phyloP scores from a whole-genome alignment of 768 basidiomycete species.

The Xanthoconium stramineum region DNA sequence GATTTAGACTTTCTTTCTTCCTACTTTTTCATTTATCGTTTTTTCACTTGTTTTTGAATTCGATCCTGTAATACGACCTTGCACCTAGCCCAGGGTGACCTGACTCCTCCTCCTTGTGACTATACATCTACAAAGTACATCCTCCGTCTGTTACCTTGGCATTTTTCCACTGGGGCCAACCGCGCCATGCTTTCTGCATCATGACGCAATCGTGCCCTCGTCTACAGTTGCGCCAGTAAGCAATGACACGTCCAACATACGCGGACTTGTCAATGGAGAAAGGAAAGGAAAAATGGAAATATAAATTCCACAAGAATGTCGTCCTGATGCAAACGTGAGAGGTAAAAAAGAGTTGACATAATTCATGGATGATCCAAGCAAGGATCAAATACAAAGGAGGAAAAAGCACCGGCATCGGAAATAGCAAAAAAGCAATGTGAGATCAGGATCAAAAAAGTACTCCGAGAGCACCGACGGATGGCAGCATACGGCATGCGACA shows the following conservation, averaged over 20 bases:
- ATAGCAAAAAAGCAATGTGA: neutral
- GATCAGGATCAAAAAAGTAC: neutral
- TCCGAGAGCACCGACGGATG: conserved; percentile 10
- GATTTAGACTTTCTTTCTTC: neutral
- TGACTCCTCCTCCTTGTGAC: no score
- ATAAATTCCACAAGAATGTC: neutral
- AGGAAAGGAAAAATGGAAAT: neutral
- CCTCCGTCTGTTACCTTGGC: neutral
- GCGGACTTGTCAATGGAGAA: neutral
- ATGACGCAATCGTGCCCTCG: neutral
- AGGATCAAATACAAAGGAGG: neutral
- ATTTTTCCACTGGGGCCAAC: neutral
- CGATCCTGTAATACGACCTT: neutral
- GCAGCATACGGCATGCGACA: conserved; percentile 10
- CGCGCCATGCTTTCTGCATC: no score
- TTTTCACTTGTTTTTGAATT: neutral
- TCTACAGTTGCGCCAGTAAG: neutral
- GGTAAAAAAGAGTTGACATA: neutral
- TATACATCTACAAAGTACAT: neutral
- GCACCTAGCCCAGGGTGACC: neutral
- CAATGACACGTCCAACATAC: neutral
- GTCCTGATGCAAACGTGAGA: neutral
- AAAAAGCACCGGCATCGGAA: neutral
- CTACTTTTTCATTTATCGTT: neutral
- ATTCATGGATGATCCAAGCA: neutral